Evolutionary conservation across 192 early-diverging fungal species (phyloP).

Genomic region (Cladochytrium replicatum): DNA sequence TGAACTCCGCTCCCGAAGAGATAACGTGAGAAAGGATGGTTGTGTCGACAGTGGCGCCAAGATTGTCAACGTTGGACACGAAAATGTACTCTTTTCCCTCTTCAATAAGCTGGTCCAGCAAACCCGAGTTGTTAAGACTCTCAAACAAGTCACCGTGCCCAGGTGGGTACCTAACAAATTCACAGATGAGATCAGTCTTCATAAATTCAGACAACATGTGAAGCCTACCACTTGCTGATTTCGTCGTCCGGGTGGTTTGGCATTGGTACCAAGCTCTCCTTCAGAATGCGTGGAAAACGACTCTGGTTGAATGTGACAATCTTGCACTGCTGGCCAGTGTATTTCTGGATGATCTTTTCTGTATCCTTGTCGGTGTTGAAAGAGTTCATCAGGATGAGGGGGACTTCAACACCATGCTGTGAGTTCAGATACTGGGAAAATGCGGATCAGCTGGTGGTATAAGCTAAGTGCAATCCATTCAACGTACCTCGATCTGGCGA

Average conservation of each 20-base stretch:
- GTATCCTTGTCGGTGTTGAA: constrained; percentile 99
- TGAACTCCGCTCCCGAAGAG: constrained; percentile 76
- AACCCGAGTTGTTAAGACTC: constrained; percentile 80
- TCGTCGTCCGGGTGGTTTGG: constrained; percentile 58
- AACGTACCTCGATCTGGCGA: constrained; percentile 85
- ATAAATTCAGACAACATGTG: constrained; percentile 4
- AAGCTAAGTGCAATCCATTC: neutral
- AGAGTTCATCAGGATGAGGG: constrained; percentile 99
- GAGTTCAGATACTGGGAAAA: constrained; percentile 73
- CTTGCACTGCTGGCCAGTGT: constrained; percentile 80
- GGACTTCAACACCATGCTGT: constrained; percentile 79
- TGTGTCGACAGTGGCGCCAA: constrained; percentile 94
- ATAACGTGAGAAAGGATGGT: constrained; percentile 87
- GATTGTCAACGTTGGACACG: constrained; percentile 97
- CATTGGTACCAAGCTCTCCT: constrained; percentile 83
- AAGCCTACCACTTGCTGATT: constrained; percentile 52
- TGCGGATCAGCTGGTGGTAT: neutral
- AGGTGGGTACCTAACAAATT: constrained; percentile 71
- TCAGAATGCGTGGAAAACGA: constrained; percentile 83
- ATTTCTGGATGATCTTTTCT: constrained; percentile 95
- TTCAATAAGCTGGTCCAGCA: constrained; percentile 84
- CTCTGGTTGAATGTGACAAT: constrained; percentile 98
- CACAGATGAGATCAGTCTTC: constrained; percentile 11
- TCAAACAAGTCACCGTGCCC: constrained; percentile 99
- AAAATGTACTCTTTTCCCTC: constrained; percentile 98